Percentiles rank a stretch among this genome's conserved stretches.
Conservation (phyloP, 2,329 filamentous ascomycete species). For the Fusarium tjaetaba region DNA sequence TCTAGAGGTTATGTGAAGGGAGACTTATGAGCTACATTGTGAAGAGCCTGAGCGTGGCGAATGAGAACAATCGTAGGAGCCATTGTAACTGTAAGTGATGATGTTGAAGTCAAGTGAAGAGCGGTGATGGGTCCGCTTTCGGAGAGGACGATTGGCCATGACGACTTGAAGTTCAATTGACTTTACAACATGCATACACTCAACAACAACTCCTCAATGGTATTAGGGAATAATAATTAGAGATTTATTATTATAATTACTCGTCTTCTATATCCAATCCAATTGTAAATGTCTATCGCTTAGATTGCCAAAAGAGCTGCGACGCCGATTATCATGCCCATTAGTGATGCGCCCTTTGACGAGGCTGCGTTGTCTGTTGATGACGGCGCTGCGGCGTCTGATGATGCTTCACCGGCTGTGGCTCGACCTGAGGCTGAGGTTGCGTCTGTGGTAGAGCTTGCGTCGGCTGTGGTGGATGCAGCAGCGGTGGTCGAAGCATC, state of each 20-base stretch:
- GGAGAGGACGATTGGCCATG: background rate
- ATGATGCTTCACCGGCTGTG: background rate
- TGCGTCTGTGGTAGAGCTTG: background rate
- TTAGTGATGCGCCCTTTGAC: background rate
- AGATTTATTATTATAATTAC: background rate
- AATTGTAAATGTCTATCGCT: background rate
- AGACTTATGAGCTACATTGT: conserved; percentile 63
- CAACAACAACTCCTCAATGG: too few species aligned
- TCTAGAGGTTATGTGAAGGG: background rate
- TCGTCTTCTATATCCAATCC: background rate
- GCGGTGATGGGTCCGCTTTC: conserved; percentile 13
- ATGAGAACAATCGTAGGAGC: conserved; percentile 77
- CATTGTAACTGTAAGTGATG: conserved; percentile 49
- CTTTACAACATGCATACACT: background rate
- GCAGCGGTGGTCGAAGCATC: background rate
- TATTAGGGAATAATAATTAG: background rate
- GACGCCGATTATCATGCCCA: conserved; percentile 2
- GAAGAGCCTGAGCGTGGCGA: conserved; percentile 82
- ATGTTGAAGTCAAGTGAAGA: background rate
- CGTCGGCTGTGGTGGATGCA: background rate
- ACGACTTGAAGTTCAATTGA: background rate
- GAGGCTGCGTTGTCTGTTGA: conserved; percentile 8
- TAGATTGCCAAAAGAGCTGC: conserved; percentile 8
- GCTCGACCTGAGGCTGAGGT: background rate
- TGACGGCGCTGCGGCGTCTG: background rate